These are phyloP conservation scores for Arachis stenosperma DNA, from an alignment of 306 rosid species.

Conservation along the genomic window DNA sequence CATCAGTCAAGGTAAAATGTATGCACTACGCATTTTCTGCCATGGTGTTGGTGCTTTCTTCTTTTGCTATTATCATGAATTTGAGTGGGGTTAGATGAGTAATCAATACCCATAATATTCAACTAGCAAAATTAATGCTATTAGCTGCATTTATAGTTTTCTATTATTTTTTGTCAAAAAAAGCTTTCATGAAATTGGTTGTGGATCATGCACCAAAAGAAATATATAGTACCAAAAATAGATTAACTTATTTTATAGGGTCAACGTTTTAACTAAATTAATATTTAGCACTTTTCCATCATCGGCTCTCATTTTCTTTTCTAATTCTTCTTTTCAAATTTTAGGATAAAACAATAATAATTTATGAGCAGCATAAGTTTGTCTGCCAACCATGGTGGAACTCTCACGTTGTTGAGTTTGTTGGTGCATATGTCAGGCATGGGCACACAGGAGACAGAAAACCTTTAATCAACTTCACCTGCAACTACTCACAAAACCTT, in stretches of 20 bases:
- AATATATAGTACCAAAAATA: no score
- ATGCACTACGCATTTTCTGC: constrained; percentile 42
- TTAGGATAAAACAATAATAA: constrained; percentile 18
- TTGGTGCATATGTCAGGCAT: constrained; percentile 42
- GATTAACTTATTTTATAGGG: neutral
- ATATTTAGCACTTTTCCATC: constrained; percentile 32
- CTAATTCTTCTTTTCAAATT: neutral
- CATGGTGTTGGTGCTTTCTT: constrained; percentile 39
- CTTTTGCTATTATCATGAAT: constrained; percentile 30
- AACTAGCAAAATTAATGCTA: constrained; percentile 5
- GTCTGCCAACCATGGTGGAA: constrained; percentile 17
- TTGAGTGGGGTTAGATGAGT: constrained; percentile 39
- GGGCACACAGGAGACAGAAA: constrained; percentile 37
- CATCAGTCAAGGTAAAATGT: constrained; percentile 42
- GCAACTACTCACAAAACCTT: constrained; percentile 32
- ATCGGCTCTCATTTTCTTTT: neutral
- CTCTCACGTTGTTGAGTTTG: constrained; percentile 37
- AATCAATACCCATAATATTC: constrained; percentile 23
- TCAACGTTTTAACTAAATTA: constrained; percentile 26
- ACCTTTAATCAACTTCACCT: constrained; percentile 20
- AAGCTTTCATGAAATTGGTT: constrained; percentile 29
- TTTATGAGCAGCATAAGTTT: constrained; percentile 16
- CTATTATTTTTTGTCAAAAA: constrained; percentile 2
- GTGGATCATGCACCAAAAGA: constrained; percentile 2
- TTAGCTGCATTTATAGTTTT: constrained; percentile 26